A percentile compares a stretch with the other conserved stretches of the same genome.
phyloP scores from a whole-genome alignment of 2,329 filamentous ascomycete species.

The Akanthomyces muscarius region DNA sequence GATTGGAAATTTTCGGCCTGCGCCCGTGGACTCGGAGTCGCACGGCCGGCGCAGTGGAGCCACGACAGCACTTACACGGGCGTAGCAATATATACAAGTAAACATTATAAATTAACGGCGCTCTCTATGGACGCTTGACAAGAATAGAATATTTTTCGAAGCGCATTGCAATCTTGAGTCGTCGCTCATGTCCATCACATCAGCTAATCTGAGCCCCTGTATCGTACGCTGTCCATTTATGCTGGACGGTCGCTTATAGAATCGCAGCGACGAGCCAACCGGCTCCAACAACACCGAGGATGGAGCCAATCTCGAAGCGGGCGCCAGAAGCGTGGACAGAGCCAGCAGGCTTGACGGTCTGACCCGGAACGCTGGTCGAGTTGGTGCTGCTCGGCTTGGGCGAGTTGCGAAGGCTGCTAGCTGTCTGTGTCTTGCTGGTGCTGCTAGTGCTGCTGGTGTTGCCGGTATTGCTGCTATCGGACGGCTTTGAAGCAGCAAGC shows the following conservation, averaged over 20 bases:
- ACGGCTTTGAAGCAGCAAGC: no score
- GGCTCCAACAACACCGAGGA: slow-evolving; percentile 24
- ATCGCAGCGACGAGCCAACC: slow-evolving; percentile 24
- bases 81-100: background rate
- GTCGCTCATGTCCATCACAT: no score
- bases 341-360: slow-evolving; percentile 10
- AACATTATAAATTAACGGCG: background rate
- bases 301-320: slow-evolving; percentile 27
- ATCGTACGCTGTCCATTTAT: no score
- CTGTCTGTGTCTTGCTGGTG: background rate
- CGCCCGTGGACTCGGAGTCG: background rate
- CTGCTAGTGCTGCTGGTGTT: background rate
- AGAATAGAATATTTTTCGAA: no score
- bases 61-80: background rate
- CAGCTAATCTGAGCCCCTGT: no score
- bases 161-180: no score
- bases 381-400: slow-evolving; percentile 8
- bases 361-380: background rate
- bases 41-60: background rate
- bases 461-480: no score
- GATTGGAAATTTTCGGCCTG: slow-evolving; percentile 10
- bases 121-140: no score
- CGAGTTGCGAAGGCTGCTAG: no score
- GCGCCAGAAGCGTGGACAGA: slow-evolving; percentile 20
- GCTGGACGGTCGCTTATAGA: slow-evolving; percentile 11